Evolutionary conservation across 2,329 filamentous ascomycete species (phyloP), one percentile per base, ranked within the genome.

Genomic region (Ophiostoma piceae): DNA sequence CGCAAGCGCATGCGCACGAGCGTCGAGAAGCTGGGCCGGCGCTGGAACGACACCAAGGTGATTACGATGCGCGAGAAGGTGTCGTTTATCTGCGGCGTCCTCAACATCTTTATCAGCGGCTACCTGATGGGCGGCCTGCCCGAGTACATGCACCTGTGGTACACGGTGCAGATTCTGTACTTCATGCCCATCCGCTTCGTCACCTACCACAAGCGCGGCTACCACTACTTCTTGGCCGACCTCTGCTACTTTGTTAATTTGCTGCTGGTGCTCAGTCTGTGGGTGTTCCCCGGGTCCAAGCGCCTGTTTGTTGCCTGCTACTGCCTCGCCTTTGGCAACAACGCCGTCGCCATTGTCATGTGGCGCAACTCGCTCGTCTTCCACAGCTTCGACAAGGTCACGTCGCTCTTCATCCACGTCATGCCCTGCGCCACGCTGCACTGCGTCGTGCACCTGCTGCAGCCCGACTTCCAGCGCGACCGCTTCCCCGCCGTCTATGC

Each of bases 341-440:
- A 99, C 77, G 95, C 95, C 26, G 89, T 97, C 66, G 95, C 95
- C 14, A 98, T 99, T 78, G 93, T 95, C 77, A 95, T 99, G 94
- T 99, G 95, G 95, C 89, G 95, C 73, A 99, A 99, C 79, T 97
- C 94, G 41, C 87, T 99, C 77, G 95, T 99, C 66, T 99, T 99
- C 79, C 95, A 99, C 83, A 96, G 92, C 77, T 89, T 99, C 80
- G 95, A 99, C 84, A 99, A 99, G 80, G 93, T 98, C 72, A 96
- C 94, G 14, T 95, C 92, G 77, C 85, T 99, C n/a, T 99, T 99
- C 81, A 97, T 99, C 75, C 95, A 99, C 79, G 96, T 99, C 76
- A 99, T 99, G 94, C 95, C 95, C 0, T 97, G 94, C 74, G 94
- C 91, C 6, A 92, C 94, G 1, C 85, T 99, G 14, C 95, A 99